Conservation (phyloP, 805 yeast species). For the Kodamaea fukazawae region DNA sequence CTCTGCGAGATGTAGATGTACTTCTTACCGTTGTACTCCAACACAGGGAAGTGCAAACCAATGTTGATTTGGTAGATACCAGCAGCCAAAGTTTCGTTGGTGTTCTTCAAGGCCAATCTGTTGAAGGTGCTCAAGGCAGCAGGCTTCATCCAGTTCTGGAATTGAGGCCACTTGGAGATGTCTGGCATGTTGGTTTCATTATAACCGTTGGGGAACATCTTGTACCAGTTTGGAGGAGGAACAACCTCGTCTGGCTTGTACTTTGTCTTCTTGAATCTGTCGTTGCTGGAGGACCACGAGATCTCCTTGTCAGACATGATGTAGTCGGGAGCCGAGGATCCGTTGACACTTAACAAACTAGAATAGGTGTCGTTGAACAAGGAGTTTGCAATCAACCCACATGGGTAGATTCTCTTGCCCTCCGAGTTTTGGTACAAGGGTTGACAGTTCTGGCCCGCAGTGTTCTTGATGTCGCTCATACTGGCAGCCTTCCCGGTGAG, state of each 20-base stretch:
- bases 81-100: conserved; percentile 47
- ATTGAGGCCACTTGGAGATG: conserved; percentile 41
- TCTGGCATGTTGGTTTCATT: conserved; percentile 44
- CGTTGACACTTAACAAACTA: conserved; percentile 35
- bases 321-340: conserved; percentile 27
- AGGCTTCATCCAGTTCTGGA: conserved; percentile 48
- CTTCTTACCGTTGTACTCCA: conserved; percentile 64
- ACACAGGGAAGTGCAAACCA: conserved; percentile 79
- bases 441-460: conserved; percentile 45
- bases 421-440: conserved; percentile 35
- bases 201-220: conserved; percentile 42
- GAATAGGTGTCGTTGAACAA: conserved; percentile 69
- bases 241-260: conserved; percentile 36
- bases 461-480: conserved; percentile 30
- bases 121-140: conserved; percentile 41
- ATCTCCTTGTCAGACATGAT: conserved; percentile 37
- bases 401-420: conserved; percentile 66
- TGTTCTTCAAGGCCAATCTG: conserved; percentile 59
- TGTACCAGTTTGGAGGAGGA: conserved; percentile 48
- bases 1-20: conserved; percentile 65
- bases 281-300: conserved; percentile 39
- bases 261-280: conserved; percentile 41
- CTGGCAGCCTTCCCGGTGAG: conserved; percentile 40
- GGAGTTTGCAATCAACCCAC: conserved; percentile 82
- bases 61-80: conserved; percentile 65